These are phyloP conservation scores for Mucor sp. DNA, from an alignment of 371 early-diverging fungal species.

Conservation along the genomic window DNA sequence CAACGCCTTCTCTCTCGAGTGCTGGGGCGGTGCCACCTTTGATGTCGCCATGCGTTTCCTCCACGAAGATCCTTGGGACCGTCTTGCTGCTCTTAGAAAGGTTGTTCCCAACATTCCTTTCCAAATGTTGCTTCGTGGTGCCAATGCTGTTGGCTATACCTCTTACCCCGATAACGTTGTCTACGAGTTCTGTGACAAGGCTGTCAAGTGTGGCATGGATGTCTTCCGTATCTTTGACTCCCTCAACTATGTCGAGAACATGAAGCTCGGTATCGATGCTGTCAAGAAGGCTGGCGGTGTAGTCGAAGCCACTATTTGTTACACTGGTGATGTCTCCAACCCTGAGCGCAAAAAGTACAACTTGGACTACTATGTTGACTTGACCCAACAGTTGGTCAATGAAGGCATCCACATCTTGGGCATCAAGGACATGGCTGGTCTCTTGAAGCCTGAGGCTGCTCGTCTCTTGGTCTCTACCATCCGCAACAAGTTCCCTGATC, in stretches of 20 bases:
- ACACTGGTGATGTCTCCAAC: conserved; percentile 90
- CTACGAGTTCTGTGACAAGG: conserved; percentile 91
- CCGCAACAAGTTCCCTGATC: conserved; percentile 80
- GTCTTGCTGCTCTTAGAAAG: conserved; percentile 74
- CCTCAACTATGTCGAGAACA: conserved; percentile 92
- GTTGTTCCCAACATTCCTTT: conserved; percentile 94
- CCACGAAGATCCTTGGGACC: conserved; percentile 94
- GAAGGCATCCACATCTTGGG: conserved; percentile 91
- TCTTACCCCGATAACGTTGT: conserved; percentile 96
- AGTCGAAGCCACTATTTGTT: conserved; percentile 88
- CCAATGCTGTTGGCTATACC: conserved; percentile 96
- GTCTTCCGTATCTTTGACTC: conserved; percentile 96
- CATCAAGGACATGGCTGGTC: conserved; percentile 97
- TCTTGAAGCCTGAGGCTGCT: conserved; percentile 90
- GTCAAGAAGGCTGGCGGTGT: conserved; percentile 94
- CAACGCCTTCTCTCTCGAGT: conserved; percentile 88
- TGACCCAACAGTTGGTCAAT: conserved; percentile 81
- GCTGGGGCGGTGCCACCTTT: conserved; percentile 95
- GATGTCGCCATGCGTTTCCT: conserved; percentile 95
- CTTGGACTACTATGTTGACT: conserved; percentile 85
- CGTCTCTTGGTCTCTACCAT: conserved; percentile 79
- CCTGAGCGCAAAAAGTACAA: conserved; percentile 75
- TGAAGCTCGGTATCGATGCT: conserved; percentile 90
- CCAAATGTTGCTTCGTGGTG: conserved; percentile 96
- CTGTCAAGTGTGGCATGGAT: conserved; percentile 88